phyloP scores from a whole-genome alignment of 2,329 filamentous ascomycete species.

The Myriangium duriaei region DNA sequence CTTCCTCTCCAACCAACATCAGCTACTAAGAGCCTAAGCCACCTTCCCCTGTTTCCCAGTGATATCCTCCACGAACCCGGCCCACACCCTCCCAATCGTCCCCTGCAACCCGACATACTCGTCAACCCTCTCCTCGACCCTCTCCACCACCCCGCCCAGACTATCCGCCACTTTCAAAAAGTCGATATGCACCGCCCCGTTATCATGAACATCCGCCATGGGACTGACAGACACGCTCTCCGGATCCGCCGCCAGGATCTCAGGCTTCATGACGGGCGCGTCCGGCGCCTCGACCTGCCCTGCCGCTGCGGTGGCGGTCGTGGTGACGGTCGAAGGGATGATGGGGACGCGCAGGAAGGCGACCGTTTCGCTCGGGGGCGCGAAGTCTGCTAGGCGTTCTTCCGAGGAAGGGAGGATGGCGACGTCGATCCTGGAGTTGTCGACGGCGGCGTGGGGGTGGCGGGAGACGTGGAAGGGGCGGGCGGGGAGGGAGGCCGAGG shows the following conservation, averaged over 20 bases:
- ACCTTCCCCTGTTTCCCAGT: conserved; percentile 27
- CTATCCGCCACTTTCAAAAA: conserved; percentile 43
- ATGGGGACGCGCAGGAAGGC: conserved; percentile 5
- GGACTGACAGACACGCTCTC: conserved; percentile 39
- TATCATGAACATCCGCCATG: conserved; percentile 47
- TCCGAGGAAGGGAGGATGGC: conserved; percentile 46
- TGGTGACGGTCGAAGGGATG: conserved; percentile 7
- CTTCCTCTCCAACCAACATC: too few relatives aligned
- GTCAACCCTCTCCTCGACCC: conserved; percentile 28
- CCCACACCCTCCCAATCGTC: conserved; percentile 28
- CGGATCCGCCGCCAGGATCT: conserved; percentile 37
- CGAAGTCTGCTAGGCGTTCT: conserved; percentile 35
- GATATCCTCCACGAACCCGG: conserved; percentile 38
- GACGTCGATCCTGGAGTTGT: conserved; percentile 51
- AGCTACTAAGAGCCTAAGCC: too few relatives aligned
- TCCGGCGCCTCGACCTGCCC: conserved; percentile 12
- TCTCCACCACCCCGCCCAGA: conserved; percentile 27
- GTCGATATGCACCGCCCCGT: conserved; percentile 42
- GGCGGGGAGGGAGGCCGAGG: conserved; percentile 19
- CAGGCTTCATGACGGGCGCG: conserved; percentile 39
- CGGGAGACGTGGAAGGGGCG: conserved; percentile 52
- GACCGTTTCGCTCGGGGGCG: conserved; percentile 11
- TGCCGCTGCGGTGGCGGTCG: conserved; percentile 9
- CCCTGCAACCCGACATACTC: conserved; percentile 29
- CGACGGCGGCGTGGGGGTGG: conserved; percentile 42